Evolutionary conservation across 2,329 filamentous ascomycete species (phyloP).

Genomic region (Sordariomycetes sp.): DNA sequence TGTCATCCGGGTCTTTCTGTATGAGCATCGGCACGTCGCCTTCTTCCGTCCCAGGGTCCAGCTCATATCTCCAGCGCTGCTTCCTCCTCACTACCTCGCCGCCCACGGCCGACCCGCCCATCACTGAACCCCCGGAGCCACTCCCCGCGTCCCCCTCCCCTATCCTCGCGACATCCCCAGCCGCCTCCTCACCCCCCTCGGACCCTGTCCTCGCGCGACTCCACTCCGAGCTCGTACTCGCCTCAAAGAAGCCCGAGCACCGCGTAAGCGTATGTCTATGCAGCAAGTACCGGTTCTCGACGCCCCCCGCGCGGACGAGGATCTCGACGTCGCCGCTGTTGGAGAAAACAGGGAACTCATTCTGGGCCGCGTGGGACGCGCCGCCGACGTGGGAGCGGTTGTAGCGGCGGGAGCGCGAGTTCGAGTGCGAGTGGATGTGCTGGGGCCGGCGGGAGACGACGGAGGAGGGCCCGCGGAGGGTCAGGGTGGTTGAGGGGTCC

Average conservation of each 20-base stretch:
- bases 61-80: conserved; percentile 68
- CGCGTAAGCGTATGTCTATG: conserved; percentile 79
- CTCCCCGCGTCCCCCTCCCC: neutral
- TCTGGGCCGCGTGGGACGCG: conserved; percentile 55
- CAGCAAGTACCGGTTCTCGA: conserved; percentile 74
- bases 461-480: conserved; percentile 45
- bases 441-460: conserved; percentile 40
- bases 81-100: neutral
- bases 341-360: conserved; percentile 86
- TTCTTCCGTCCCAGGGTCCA: conserved; percentile 61
- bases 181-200: neutral
- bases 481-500: conserved; percentile 36
- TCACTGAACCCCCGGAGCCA: neutral
- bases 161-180: conserved; percentile 12
- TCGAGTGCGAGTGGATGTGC: conserved; percentile 15
- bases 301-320: conserved; percentile 52
- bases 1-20: conserved; percentile 49
- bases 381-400: conserved; percentile 72
- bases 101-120: neutral
- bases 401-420: conserved; percentile 53
- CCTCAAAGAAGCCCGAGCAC: conserved; percentile 89
- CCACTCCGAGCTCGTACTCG: conserved; percentile 72
- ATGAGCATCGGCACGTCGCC: conserved; percentile 80
- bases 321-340: conserved; percentile 92
- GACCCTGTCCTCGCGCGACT: conserved; percentile 23